These are phyloP conservation scores for Labyrinthula sp. DNA, from an alignment of 352 stramenopile species.

Conservation along the genomic window DNA sequence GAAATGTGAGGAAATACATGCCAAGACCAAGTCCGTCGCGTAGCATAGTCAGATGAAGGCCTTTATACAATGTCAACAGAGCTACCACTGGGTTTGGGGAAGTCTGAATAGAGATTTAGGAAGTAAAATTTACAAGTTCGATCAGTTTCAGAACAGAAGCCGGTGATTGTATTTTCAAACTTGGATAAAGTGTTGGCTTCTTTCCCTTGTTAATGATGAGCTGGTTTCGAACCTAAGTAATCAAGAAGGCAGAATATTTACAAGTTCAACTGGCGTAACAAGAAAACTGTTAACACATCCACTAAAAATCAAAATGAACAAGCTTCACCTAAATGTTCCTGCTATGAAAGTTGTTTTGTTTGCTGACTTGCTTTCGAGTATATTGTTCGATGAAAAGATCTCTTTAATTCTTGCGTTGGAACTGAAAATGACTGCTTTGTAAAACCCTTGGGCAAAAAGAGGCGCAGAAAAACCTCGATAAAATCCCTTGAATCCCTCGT, in stretches of 20 bases:
- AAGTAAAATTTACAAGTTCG: too few relatives aligned
- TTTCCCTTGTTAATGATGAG: too few relatives aligned
- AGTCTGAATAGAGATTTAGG: too few relatives aligned
- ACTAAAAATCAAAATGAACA: too few relatives aligned
- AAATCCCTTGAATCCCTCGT: constrained; percentile 44
- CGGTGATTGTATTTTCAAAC: too few relatives aligned
- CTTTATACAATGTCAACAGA: constrained; percentile 46
- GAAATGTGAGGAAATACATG: constrained; percentile 58
- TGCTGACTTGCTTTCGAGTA: background rate
- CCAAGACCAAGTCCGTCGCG: constrained; percentile 55
- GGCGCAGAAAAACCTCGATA: constrained; percentile 60
- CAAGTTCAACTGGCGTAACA: constrained; percentile 30
- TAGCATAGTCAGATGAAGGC: constrained; percentile 47
- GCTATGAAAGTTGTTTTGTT: too few relatives aligned
- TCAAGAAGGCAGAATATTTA: too few relatives aligned
- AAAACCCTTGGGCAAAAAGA: constrained; percentile 57
- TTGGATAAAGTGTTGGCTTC: too few relatives aligned
- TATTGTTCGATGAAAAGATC: background rate
- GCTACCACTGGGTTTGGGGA: constrained; percentile 8
- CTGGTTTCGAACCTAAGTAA: too few relatives aligned
- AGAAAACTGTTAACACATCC: constrained; percentile 29
- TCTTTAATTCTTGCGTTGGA: constrained; percentile 28
- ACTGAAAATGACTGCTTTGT: constrained; percentile 64
- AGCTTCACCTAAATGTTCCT: too few relatives aligned
- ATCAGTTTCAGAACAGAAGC: too few relatives aligned